Base-by-base conservation (phyloP, 2,329 filamentous ascomycete genomes). In the Stemphylium vesicarium region DNA sequence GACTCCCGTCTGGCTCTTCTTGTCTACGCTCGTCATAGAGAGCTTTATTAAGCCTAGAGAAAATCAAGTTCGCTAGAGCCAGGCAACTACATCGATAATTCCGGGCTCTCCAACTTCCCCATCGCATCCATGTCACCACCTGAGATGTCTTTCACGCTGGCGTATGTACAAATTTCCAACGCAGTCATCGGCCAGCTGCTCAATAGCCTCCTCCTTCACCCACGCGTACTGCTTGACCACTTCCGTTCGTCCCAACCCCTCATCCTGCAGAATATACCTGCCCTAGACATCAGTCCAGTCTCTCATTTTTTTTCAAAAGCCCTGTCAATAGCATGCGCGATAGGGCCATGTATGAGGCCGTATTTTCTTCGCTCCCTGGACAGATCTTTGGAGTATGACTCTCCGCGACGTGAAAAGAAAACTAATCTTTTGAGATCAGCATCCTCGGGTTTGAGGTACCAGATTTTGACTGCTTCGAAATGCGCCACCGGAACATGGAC, bases 401-500 rank as follows among this genome's bases (percentile, higher is more conserved):
- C 11, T 9, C 37, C 26, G 3, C 40, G 13, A 8, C 45, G 18
- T 4, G 40, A 50, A 29, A 13, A 33, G 13, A 10, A 55, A 0
- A 55, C 2, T 1, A 46, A 35, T 18, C 50, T 4, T 7, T 41
- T 45, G 7, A 38, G 48, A 2, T 40, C 29, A 2, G 35, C 26
- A 4, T 55, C 46, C 4, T 36, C 29, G 6, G 33, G 37, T n/a
- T 16, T 16, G 2, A 56, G 29, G 10, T 46, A 16, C 53, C 42
- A 50, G 2, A 37, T 24, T 16, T 47, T 39, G 2, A 56, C 10
- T 13, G 24, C 15, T 2, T 12, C 3, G 3, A 55, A 29, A 4
- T 55, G 46, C 12, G 26, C 24, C 1, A 41, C 11, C 7, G 46
- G 46, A 2, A 50, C 41, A 10, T 55, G 52, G 1, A 55, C 16